A percentile compares a stretch with the other conserved stretches of the same genome.
phyloP scores from a whole-genome alignment of 1,139 yeast species.

The Hansenula sp. region DNA sequence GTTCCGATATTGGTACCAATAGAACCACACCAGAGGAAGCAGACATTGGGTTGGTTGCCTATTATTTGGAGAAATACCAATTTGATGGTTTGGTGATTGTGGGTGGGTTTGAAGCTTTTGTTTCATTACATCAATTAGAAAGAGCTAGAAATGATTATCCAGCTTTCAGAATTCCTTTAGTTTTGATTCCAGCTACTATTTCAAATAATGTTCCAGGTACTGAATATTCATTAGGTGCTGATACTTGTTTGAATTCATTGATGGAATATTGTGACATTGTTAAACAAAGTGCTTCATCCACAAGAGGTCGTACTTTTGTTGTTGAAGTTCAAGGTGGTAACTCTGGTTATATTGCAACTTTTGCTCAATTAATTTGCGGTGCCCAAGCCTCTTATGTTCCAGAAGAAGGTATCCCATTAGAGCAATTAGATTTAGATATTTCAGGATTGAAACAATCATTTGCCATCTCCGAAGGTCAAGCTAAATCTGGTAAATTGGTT shows the following conservation, averaged over 20 bases:
- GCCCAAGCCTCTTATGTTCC: constrained; percentile 94
- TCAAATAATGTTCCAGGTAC: constrained; percentile 99
- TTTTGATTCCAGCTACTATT: constrained; percentile 89
- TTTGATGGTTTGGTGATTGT: constrained; percentile 85
- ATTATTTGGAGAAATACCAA: constrained; percentile 77
- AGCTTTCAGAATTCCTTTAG: constrained; percentile 90
- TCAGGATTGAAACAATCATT: constrained; percentile 66
- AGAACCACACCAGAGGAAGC: constrained; percentile 73
- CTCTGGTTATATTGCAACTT: constrained; percentile 89
- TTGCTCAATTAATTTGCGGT: constrained; percentile 86
- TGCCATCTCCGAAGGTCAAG: constrained; percentile 72
- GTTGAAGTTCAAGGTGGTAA: constrained; percentile 98
- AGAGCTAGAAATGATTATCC: constrained; percentile 73
- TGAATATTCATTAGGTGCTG: constrained; percentile 90
- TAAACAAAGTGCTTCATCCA: constrained; percentile 91
- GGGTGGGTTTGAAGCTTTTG: constrained; percentile 95
- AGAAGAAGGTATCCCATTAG: constrained; percentile 74
- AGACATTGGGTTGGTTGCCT: constrained; percentile 86
- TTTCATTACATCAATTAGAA: constrained; percentile 76
- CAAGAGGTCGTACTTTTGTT: constrained; percentile 91
- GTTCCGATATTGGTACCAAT: constrained; percentile 94
- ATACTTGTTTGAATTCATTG: constrained; percentile 88
- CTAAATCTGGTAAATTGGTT: constrained; percentile 67
- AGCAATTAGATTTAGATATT: constrained; percentile 74
- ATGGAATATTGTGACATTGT: constrained; percentile 92